Base-by-base conservation (phyloP, 192 early-diverging fungal genomes). In the Funneliformis geosporum region DNA sequence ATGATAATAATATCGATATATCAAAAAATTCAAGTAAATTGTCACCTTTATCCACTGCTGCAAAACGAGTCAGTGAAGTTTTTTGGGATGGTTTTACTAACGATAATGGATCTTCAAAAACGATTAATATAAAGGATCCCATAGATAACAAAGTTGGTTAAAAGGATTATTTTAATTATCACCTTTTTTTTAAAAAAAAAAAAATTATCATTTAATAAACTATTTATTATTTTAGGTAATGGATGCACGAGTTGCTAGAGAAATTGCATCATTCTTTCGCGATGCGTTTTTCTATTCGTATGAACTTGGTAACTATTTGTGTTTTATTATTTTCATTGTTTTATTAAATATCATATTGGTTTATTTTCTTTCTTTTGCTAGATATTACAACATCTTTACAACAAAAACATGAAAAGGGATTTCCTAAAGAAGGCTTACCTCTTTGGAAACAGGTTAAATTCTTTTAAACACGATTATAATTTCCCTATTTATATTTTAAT, bases 241-340 rank as follows among this genome's bases (percentile, higher is more conserved):
- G 72, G 89, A 90, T 33, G 75, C 81, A 25, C 83, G 89, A 12
- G 71, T 90, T 18, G 65, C 88, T 2, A 81, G 82, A 25, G 86
- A 90, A 76, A 80, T 90, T 2, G 82, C 78, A 14, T 78, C 84
- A 14, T 71, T 90, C 27, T 89, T 90, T 79, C 78, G 83, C 11
- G 65, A 76, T 5, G 85, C 85, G 65, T 89, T 88, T 74, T 81
- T 87, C 64, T 89, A 85, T 60, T 85, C 89, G 10, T 84, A 82
- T 60, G 83, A 82, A 18, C 84, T 82, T 74, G 86, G 86, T 85
- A 84, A 72, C 59, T 74, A 44, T 61, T 62, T 61, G 7, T 8
- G 43, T 27, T 28, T 69, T 82, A 18, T 72, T 76, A 21, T 23
- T 82, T 38, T 68, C 73, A 0, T 80, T 82, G 11, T 69, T 62